Conservation (phyloP, 148 eudicot genomes). For the Fagopyrum esculentum region DNA sequence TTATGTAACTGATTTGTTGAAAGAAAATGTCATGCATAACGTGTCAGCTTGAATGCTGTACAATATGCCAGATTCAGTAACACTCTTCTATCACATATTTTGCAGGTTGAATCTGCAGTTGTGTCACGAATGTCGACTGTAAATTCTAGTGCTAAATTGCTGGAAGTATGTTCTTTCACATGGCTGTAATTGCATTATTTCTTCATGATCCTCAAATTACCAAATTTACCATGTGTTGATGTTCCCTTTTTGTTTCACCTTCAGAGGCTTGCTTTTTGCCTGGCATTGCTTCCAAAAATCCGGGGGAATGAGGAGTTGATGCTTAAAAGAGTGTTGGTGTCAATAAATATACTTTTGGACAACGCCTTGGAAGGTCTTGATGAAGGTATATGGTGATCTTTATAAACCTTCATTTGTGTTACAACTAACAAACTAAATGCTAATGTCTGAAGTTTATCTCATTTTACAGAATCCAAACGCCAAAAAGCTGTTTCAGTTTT, state of each 20-base stretch:
- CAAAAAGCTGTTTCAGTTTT: constrained; percentile 41
- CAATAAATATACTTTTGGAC: constrained; percentile 46
- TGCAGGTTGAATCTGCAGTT: constrained; percentile 81
- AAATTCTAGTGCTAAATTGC: constrained; percentile 36
- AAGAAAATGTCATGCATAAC: not conserved
- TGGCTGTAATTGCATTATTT: constrained; percentile 7
- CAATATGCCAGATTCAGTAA: not conserved
- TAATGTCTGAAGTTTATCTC: constrained; percentile 11
- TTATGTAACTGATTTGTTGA: not conserved
- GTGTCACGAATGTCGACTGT: constrained; percentile 59
- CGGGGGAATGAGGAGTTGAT: constrained; percentile 70
- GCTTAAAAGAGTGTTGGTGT: constrained; percentile 70
- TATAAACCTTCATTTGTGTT: constrained; percentile 10
- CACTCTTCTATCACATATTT: constrained; percentile 21
- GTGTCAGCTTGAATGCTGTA: not conserved
- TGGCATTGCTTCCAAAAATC: constrained; percentile 81
- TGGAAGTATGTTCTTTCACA: constrained; percentile 41
- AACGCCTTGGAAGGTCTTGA: constrained; percentile 81
- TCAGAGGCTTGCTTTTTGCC: constrained; percentile 72
- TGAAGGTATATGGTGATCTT: constrained; percentile 46
- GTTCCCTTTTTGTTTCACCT: constrained; percentile 14
- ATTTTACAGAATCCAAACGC: constrained; percentile 46
- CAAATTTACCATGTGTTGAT: not conserved
- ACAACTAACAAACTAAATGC: not conserved
- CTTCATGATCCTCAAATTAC: not conserved